phyloP scores from a whole-genome alignment of 2,329 filamentous ascomycete genomes.

The Aspergillus novoparasiticus region DNA sequence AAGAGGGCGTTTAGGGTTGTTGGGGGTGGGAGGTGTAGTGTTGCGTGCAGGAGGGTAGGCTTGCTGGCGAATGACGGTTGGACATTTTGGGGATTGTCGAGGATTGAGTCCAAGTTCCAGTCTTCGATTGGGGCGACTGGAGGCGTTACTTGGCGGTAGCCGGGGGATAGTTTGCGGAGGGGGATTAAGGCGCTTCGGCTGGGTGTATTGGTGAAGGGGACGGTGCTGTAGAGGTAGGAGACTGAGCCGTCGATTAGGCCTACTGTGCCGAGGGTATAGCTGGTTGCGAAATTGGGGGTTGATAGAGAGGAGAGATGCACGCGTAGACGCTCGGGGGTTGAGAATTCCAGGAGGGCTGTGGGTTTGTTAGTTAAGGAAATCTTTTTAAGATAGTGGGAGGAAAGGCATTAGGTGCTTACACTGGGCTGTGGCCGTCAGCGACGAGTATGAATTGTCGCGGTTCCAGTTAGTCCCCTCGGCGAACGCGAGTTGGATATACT shows the following conservation, averaged over 20 bases:
- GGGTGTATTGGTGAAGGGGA: constrained; percentile 67
- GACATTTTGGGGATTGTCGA: constrained; percentile 18
- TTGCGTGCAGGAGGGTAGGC: constrained; percentile 49
- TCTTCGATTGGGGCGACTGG: constrained; percentile 38
- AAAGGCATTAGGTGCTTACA: constrained; percentile 51
- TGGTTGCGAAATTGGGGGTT: constrained; percentile 89
- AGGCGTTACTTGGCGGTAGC: constrained; percentile 73
- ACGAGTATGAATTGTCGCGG: constrained; percentile 86
- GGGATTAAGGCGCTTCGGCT: constrained; percentile 75
- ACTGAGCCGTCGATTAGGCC: constrained; percentile 96
- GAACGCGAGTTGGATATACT: constrained; percentile 91
- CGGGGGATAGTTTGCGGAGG: constrained; percentile 74
- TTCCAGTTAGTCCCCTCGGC: constrained; percentile 86
- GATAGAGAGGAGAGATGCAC: constrained; percentile 89
- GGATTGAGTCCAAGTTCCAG: constrained; percentile 36
- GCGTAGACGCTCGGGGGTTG: constrained; percentile 79
- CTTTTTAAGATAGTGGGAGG: background rate
- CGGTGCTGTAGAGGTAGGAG: constrained; percentile 91
- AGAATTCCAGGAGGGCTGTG: constrained; percentile 83
- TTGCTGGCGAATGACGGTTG: constrained; percentile 27
- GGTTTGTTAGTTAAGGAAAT: background rate
- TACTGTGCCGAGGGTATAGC: constrained; percentile 85
- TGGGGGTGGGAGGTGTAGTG: constrained; percentile 60
- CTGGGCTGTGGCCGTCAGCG: constrained; percentile 79
- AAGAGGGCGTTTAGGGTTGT: constrained; percentile 86